phyloP scores from a whole-genome alignment of 73 alveolate genomes.

The Tetrahymena malaccensis region DNA sequence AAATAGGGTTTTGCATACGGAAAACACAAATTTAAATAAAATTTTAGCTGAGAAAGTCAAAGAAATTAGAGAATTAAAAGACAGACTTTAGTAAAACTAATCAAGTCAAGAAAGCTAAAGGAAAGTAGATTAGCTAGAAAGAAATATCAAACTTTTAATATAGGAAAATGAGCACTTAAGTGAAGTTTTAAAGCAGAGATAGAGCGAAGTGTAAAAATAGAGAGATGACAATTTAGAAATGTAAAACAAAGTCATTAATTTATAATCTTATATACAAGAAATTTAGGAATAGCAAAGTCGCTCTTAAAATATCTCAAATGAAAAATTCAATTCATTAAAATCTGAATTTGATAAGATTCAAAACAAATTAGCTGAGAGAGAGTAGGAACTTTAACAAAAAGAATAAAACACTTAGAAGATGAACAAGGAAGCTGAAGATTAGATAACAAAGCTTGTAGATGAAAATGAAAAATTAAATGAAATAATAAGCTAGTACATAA shows the following conservation, averaged over 20 bases:
- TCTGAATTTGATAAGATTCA: not conserved
- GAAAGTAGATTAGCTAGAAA: not conserved
- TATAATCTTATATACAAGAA: not conserved
- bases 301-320: not conserved
- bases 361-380: not conserved
- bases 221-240: not conserved
- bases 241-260: not conserved
- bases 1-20: not conserved
- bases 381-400: not conserved
- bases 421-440: not conserved
- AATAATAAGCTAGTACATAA: not conserved
- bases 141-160: not conserved
- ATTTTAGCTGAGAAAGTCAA: not conserved
- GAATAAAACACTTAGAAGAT: not conserved
- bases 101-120: not conserved
- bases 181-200: not conserved
- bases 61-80: not conserved
- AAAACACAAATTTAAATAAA: not conserved
- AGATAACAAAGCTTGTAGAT: not conserved
- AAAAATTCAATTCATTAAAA: not conserved
- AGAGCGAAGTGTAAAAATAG: not conserved
- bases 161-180: not conserved
- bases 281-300: not conserved
- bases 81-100: not conserved
- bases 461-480: not conserved